Evolutionary conservation across 2,329 filamentous ascomycete species (phyloP).

Genomic region (Pleurostoma richardsiae): DNA sequence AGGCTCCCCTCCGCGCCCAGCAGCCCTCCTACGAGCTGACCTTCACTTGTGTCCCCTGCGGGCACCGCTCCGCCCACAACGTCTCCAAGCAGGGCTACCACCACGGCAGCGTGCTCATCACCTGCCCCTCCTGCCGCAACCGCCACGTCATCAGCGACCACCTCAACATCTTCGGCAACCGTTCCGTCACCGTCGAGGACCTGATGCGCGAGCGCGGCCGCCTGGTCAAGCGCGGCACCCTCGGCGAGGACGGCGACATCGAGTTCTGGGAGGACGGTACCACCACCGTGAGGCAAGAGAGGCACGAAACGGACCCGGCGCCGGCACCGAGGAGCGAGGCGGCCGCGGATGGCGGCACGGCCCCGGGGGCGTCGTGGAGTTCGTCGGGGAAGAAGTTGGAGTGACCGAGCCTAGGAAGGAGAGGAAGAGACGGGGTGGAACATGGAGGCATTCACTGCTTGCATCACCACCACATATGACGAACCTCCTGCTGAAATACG

Average conservation of each 20-base stretch:
- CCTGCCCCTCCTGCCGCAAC: constrained; percentile 80
- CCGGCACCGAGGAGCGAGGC: neutral
- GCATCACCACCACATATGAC: neutral
- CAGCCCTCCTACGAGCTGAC: constrained; percentile 77
- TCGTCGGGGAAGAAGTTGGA: constrained; percentile 1
- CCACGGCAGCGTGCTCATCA: constrained; percentile 80
- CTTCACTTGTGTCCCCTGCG: constrained; percentile 90
- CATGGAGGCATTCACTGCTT: neutral
- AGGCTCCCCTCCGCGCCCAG: neutral
- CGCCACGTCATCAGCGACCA: constrained; percentile 92
- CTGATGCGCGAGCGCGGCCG: constrained; percentile 72
- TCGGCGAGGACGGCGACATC: constrained; percentile 76
- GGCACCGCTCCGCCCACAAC: constrained; percentile 72
- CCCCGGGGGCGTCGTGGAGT: constrained; percentile 21
- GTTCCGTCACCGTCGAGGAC: constrained; percentile 67
- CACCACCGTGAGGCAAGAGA: constrained; percentile 21
- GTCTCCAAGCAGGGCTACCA: constrained; percentile 96
- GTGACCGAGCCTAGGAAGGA: neutral
- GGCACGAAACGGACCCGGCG: constrained; percentile 10
- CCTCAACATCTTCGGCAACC: constrained; percentile 70
- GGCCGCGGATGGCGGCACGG: constrained; percentile 2
- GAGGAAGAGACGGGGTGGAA: neutral
- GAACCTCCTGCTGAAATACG: too few relatives aligned
- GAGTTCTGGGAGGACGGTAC: constrained; percentile 84
- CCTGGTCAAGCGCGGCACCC: constrained; percentile 64